Conservation (phyloP, 2,329 filamentous ascomycete species). For the Phialophora verrucosa region DNA sequence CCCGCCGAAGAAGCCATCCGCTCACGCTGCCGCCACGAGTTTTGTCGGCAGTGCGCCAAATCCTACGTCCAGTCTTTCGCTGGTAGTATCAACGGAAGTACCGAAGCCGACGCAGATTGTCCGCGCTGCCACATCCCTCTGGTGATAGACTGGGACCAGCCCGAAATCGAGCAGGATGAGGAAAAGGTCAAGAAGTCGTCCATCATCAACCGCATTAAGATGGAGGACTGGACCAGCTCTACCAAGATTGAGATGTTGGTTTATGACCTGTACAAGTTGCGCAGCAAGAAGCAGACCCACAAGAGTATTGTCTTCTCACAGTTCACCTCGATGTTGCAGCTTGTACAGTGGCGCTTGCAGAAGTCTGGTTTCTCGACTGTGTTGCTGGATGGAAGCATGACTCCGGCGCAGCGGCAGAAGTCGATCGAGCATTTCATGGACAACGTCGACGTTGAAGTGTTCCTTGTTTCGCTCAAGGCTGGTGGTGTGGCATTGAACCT, state of each 20-base stretch:
- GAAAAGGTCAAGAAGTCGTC: constrained; percentile 87
- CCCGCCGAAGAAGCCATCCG: constrained; percentile 92
- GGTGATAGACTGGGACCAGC: constrained; percentile 90
- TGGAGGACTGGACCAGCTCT: constrained; percentile 98
- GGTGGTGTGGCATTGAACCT: constrained; percentile 94
- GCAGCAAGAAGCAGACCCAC: constrained; percentile 88
- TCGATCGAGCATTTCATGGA: constrained; percentile 98
- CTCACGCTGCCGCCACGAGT: constrained; percentile 91
- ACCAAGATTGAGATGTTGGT: constrained; percentile 98
- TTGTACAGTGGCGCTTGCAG: constrained; percentile 94
- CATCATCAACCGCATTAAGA: constrained; percentile 98
- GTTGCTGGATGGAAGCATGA: constrained; percentile 98
- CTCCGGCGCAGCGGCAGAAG: constrained; percentile 86
- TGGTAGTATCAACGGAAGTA: constrained; percentile 45
- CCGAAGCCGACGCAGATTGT: constrained; percentile 63
- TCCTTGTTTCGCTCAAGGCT: constrained; percentile 93
- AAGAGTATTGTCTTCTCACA: constrained; percentile 98
- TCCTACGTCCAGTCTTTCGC: constrained; percentile 81
- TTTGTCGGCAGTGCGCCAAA: constrained; percentile 80
- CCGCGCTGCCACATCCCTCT: constrained; percentile 90
- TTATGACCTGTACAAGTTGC: constrained; percentile 88
- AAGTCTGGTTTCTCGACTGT: constrained; percentile 98
- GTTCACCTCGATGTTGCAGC: constrained; percentile 95
- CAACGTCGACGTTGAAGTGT: constrained; percentile 91
- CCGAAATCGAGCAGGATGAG: constrained; percentile 92